These are phyloP conservation scores for Meyerozyma athensensis DNA, from an alignment of 1,139 yeast genomes.

Conservation along the genomic window DNA sequence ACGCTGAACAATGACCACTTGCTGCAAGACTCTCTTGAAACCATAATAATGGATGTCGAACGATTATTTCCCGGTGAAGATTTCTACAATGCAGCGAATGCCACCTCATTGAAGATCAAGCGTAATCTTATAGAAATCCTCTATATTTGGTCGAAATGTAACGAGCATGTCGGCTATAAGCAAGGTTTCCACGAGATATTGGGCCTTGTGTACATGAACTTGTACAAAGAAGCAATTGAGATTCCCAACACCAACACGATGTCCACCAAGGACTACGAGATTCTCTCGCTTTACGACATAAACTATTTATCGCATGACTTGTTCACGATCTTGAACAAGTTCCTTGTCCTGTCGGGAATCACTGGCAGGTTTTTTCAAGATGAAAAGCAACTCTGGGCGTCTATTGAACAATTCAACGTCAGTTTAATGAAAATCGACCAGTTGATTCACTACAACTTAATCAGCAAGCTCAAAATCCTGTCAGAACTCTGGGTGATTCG, in stretches of 20 bases:
- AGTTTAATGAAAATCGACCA: slow-evolving; percentile 47
- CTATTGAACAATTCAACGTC: slow-evolving; percentile 44
- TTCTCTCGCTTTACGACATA: slow-evolving; percentile 35
- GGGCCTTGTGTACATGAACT: slow-evolving; percentile 51
- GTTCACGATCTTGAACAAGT: slow-evolving; percentile 41
- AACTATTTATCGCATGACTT: slow-evolving; percentile 42
- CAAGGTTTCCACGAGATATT: slow-evolving; percentile 71
- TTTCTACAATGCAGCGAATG: slow-evolving; percentile 33
- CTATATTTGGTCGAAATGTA: slow-evolving; percentile 51
- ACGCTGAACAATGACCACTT: background rate
- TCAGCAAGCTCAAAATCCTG: slow-evolving; percentile 48
- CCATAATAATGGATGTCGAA: slow-evolving; percentile 61
- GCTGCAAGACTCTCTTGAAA: slow-evolving; percentile 19
- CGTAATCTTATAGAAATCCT: slow-evolving; percentile 46
- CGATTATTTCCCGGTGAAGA: slow-evolving; percentile 59
- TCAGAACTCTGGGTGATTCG: slow-evolving; percentile 66
- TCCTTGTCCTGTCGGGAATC: slow-evolving; percentile 36
- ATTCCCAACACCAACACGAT: slow-evolving; percentile 33
- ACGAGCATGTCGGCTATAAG: slow-evolving; percentile 52
- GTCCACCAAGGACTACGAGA: slow-evolving; percentile 30
- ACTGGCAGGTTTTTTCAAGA: slow-evolving; percentile 38
- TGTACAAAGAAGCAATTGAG: slow-evolving; percentile 36
- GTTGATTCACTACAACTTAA: slow-evolving; percentile 37
- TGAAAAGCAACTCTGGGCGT: slow-evolving; percentile 36
- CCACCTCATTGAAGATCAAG: slow-evolving; percentile 24